Conservation (phyloP, 805 yeast genomes). For the Vanderwaltozyma tropicalis region DNA sequence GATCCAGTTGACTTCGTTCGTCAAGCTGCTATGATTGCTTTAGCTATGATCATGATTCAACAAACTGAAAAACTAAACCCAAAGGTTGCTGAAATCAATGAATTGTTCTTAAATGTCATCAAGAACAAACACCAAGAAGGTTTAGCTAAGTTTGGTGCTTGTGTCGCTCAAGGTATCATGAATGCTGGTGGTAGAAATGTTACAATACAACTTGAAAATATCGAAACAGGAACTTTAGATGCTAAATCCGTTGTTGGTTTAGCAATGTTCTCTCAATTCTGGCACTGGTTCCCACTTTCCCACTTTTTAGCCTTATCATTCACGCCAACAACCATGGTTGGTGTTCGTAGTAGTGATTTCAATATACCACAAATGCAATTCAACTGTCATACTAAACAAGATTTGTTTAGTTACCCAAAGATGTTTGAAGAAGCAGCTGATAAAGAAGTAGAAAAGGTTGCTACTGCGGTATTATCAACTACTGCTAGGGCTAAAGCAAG, state of each 20-base stretch:
- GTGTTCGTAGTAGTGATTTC: conserved; percentile 67
- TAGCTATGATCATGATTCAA: conserved; percentile 81
- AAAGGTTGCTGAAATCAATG: conserved; percentile 67
- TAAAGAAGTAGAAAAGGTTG: conserved; percentile 78
- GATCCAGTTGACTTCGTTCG: conserved; percentile 96
- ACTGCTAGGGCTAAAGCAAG: conserved; percentile 91
- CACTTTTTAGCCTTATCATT: conserved; percentile 88
- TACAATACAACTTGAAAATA: conserved; percentile 82
- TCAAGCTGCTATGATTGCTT: conserved; percentile 91
- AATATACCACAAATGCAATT: conserved; percentile 77
- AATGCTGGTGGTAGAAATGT: conserved; percentile 98
- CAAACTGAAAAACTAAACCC: conserved; percentile 78
- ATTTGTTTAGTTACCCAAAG: conserved; percentile 81
- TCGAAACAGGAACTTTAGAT: conserved; percentile 82
- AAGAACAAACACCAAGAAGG: conserved; percentile 91
- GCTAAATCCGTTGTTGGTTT: conserved; percentile 87
- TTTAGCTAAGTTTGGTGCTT: conserved; percentile 94
- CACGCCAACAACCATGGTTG: conserved; percentile 83
- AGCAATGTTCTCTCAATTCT: conserved; percentile 80
- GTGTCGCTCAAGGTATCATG: conserved; percentile 91
- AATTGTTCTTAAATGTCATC: conserved; percentile 64
- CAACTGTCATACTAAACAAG: conserved; percentile 71
- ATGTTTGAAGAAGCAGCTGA: conserved; percentile 68
- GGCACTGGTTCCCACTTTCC: conserved; percentile 98
- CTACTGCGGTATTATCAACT: conserved; percentile 89